These are phyloP conservation scores for Penicillium sp. DNA, from an alignment of 2,329 filamentous ascomycete genomes.

Conservation along the genomic window DNA sequence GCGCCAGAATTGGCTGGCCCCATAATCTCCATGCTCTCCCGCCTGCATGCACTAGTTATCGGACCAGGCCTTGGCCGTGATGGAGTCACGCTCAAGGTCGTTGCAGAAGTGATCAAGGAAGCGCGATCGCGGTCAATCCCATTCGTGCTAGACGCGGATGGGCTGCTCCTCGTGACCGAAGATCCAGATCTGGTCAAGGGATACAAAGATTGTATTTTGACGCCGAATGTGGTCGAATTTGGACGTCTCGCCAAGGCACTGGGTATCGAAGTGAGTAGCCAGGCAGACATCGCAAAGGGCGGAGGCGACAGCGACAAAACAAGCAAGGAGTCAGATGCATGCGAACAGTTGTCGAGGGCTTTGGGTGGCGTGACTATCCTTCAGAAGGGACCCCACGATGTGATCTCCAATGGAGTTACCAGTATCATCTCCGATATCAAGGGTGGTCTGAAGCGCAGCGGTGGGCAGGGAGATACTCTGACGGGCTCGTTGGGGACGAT, in stretches of 20 bases:
- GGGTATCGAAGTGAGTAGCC: constrained; percentile 61
- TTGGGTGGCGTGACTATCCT: constrained; percentile 88
- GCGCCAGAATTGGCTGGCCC: constrained; percentile 65
- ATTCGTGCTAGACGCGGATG: constrained; percentile 91
- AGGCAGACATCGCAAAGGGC: constrained; percentile 42
- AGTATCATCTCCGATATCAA: constrained; percentile 77
- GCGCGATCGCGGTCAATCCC: constrained; percentile 73
- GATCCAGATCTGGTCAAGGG: constrained; percentile 76
- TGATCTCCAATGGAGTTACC: constrained; percentile 76
- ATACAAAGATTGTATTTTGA: constrained; percentile 83
- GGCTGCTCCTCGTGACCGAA: constrained; percentile 74
- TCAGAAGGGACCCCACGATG: constrained; percentile 83
- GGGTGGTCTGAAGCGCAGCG: constrained; percentile 86
- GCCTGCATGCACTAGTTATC: constrained; percentile 89
- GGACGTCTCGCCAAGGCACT: constrained; percentile 76
- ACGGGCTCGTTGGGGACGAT: constrained; percentile 89
- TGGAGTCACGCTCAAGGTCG: constrained; percentile 84
- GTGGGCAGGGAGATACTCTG: constrained; percentile 93
- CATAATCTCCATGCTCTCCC: constrained; percentile 78
- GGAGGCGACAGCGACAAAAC: constrained; percentile 44
- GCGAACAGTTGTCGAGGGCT: constrained; percentile 69
- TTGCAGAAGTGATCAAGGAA: constrained; percentile 74
- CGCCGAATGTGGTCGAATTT: constrained; percentile 95
- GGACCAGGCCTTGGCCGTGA: constrained; percentile 92
- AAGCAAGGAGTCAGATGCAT: constrained; percentile 60